Percentiles rank a stretch among this genome's conserved stretches.
phyloP scores from a whole-genome alignment of 129 eudicot species.

The Calendula officinalis region DNA sequence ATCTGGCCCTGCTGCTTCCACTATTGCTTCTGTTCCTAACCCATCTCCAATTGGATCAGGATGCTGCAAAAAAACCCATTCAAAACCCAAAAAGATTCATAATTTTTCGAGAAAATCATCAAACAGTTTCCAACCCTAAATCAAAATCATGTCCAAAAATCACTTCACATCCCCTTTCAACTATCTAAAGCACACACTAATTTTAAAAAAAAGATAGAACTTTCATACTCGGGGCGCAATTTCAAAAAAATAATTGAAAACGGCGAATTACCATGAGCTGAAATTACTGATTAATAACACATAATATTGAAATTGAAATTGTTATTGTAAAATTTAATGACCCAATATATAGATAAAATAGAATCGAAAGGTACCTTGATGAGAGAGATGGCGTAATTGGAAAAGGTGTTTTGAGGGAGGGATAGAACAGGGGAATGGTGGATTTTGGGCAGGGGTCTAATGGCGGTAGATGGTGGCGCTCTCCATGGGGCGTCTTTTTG shows the following conservation, averaged over 20 bases:
- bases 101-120: conserved; percentile 1
- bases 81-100: conserved; percentile 13
- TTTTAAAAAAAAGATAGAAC: not conserved
- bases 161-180: conserved; percentile 2
- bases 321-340: not conserved
- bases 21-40: conserved; percentile 74
- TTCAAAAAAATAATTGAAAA: not conserved
- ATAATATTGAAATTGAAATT: not conserved
- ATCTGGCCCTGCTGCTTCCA: conserved; percentile 98
- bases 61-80: conserved; percentile 55
- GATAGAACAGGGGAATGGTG: conserved; percentile 70
- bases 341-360: not conserved
- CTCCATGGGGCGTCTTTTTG: conserved; percentile 86
- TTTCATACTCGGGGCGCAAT: not conserved
- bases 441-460: conserved; percentile 66
- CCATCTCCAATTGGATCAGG: conserved; percentile 88
- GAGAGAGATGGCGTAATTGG: conserved; percentile 69
- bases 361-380: conserved; percentile 48
- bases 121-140: not conserved
- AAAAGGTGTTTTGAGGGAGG: conserved; percentile 52
- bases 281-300: not conserved
- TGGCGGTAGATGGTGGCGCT: conserved; percentile 43
- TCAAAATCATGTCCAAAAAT: conserved; percentile 4
- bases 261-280: not conserved
- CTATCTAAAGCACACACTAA: not conserved